Percentiles rank a stretch among this genome's conserved stretches.
phyloP scores from a whole-genome alignment of 192 early-diverging fungal genomes.

The Haplosporangium gracile region DNA sequence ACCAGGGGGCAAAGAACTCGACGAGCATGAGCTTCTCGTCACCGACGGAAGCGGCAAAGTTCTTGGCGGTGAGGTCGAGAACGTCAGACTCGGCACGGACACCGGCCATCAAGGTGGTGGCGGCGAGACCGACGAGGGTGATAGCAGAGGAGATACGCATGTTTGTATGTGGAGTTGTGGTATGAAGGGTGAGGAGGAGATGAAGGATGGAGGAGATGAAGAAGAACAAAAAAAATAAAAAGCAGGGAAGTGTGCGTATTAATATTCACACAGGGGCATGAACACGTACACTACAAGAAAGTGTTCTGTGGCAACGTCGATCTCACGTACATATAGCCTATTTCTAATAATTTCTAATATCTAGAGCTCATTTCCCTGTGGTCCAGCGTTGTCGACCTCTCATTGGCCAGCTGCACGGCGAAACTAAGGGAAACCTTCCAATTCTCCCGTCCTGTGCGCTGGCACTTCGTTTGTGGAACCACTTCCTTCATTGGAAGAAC shows the following conservation, averaged over 20 bases:
- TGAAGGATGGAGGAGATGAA: slow-evolving; percentile 22
- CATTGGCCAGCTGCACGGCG: not conserved
- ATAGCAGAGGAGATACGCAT: slow-evolving; percentile 57
- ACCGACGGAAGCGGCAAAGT: slow-evolving; percentile 72
- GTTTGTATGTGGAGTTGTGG: not conserved
- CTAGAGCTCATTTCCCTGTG: not conserved
- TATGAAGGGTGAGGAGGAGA: slow-evolving; percentile 11
- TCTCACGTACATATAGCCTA: not conserved
- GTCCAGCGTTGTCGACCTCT: not conserved
- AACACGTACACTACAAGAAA: not conserved
- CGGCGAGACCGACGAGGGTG: slow-evolving; percentile 49
- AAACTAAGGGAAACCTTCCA: not conserved
- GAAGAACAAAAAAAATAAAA: not conserved
- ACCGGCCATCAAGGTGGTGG: slow-evolving; percentile 49
- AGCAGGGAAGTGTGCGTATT: not conserved
- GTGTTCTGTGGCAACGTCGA: slow-evolving; percentile 1
- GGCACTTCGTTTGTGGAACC: slow-evolving; percentile 9
- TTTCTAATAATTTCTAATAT: not conserved
- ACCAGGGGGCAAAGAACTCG: slow-evolving; percentile 99
- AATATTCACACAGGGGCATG: not conserved
- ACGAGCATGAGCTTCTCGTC: slow-evolving; percentile 83
- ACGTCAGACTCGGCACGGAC: slow-evolving; percentile 66
- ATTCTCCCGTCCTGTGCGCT: not conserved
- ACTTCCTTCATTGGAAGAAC: not conserved
- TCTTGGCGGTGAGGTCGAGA: slow-evolving; percentile 66